A percentile compares a stretch with the other conserved stretches of the same genome.
These are phyloP conservation scores for Starmerella scarabaei DNA, from an alignment of 805 yeast genomes.

Conservation along the genomic window DNA sequence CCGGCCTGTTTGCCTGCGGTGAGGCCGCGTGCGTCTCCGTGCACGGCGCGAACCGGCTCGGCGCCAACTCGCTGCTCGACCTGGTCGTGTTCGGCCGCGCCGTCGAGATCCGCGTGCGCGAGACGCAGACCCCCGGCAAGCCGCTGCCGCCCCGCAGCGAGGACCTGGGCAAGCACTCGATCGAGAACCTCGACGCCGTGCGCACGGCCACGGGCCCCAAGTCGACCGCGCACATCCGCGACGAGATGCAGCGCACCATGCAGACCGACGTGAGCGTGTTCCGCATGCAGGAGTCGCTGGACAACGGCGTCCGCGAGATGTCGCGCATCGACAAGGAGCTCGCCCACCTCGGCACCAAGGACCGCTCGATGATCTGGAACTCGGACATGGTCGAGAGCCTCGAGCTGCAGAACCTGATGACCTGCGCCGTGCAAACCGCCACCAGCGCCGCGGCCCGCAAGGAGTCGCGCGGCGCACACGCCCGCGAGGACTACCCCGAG, in stretches of 20 bases:
- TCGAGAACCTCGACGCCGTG: constrained; percentile 76
- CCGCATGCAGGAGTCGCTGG: constrained; percentile 84
- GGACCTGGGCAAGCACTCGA: constrained; percentile 78
- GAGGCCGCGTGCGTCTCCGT: constrained; percentile 99
- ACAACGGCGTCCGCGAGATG: constrained; percentile 77
- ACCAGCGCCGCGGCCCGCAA: constrained; percentile 84
- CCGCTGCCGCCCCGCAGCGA: constrained; percentile 75
- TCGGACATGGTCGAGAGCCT: constrained; percentile 91
- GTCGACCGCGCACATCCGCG: constrained; percentile 78
- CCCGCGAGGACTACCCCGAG: constrained; percentile 92
- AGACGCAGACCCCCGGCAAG: constrained; percentile 71
- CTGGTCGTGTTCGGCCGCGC: constrained; percentile 98
- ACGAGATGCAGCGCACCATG: constrained; percentile 90
- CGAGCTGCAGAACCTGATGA: constrained; percentile 89
- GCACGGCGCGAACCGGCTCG: constrained; percentile 98
- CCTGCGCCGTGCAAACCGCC: constrained; percentile 96
- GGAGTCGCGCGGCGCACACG: constrained; percentile 99
- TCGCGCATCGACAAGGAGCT: constrained; percentile 61
- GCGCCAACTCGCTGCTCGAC: constrained; percentile 94
- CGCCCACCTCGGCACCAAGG: constrained; percentile 69
- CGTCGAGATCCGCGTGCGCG: constrained; percentile 82
- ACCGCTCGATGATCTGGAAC: constrained; percentile 98
- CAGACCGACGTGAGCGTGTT: constrained; percentile 94
- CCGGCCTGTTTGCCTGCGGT: constrained; percentile 94
- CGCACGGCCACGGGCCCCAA: constrained; percentile 76